Percentiles rank a stretch among this genome's conserved stretches.
These are phyloP conservation scores for Dictyostelium purpureum DNA, from an alignment of 78 protist species.

Conservation along the genomic window DNA sequence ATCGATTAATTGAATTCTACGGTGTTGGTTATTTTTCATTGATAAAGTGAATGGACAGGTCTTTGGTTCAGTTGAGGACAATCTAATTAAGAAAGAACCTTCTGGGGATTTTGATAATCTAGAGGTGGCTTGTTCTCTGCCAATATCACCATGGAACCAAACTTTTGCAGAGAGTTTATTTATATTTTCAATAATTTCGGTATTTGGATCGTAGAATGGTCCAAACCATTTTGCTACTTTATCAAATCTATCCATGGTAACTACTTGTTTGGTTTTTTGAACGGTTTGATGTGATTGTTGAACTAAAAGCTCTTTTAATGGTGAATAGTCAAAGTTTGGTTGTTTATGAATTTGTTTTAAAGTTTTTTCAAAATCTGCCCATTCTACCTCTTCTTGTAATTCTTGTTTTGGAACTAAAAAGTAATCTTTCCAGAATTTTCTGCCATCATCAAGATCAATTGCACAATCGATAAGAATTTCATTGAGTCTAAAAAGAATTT, in stretches of 20 bases:
- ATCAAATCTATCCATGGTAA: conserved; percentile 76
- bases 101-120: conserved; percentile 58
- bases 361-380: conserved; percentile 59
- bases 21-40: conserved; percentile 75
- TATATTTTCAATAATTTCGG: conserved; percentile 43
- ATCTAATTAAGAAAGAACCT: conserved; percentile 76
- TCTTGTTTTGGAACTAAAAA: conserved; percentile 69
- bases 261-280: conserved; percentile 72
- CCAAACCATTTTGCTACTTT: conserved; percentile 82
- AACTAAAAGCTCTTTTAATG: conserved; percentile 55
- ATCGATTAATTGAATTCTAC: conserved; percentile 65
- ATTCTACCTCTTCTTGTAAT: conserved; percentile 59
- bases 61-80: conserved; percentile 66
- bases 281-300: conserved; percentile 74
- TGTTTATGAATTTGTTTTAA: conserved; percentile 14
- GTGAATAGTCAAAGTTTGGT: conserved; percentile 13
- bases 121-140: conserved; percentile 55
- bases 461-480: conserved; percentile 79
- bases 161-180: conserved; percentile 52
- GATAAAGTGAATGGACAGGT: conserved; percentile 79
- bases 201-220: conserved; percentile 56
- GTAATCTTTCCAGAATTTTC: conserved; percentile 75
- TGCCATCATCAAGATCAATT: conserved; percentile 66
- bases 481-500: conserved; percentile 64
- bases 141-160: conserved; percentile 88